A percentile compares a stretch with the other conserved stretches of the same genome.
Conservation (phyloP, 371 early-diverging fungal species). For the Amoeboradix gromovi region DNA sequence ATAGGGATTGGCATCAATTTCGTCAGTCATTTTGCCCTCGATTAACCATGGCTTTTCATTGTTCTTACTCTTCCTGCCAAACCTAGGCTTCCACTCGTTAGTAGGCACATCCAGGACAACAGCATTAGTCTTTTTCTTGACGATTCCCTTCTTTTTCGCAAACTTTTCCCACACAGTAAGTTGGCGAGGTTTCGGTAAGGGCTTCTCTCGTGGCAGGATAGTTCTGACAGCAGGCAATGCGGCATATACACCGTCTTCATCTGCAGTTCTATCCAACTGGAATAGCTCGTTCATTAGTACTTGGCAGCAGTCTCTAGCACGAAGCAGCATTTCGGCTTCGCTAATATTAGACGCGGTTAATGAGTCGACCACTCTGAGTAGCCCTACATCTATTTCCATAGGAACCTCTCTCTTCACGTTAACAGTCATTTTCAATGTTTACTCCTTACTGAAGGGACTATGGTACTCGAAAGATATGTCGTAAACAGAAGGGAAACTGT, state of each 20-base stretch:
- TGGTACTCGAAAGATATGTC: too few relatives aligned
- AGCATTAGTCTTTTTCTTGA: slow-evolving; percentile 36
- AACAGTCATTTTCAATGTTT: background rate
- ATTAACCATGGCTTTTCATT: slow-evolving; percentile 57
- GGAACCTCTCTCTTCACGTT: background rate
- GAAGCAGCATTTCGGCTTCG: background rate
- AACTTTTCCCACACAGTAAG: slow-evolving; percentile 96
- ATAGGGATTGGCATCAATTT: slow-evolving; percentile 26
- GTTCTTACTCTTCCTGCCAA: slow-evolving; percentile 58
- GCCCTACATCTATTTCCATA: background rate
- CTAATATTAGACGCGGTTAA: background rate
- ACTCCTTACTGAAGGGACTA: background rate
- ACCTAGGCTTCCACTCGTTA: slow-evolving; percentile 59
- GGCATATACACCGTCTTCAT: background rate
- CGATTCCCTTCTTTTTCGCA: slow-evolving; percentile 87
- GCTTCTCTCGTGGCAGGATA: slow-evolving; percentile 1
- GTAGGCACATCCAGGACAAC: slow-evolving; percentile 60
- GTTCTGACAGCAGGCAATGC: background rate
- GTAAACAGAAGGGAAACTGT: too few relatives aligned
- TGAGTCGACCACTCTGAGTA: background rate
- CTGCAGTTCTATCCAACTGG: background rate
- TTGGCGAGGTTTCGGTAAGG: slow-evolving; percentile 18
- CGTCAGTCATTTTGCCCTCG: slow-evolving; percentile 40
- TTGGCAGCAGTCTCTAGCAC: background rate
- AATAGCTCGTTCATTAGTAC: background rate